Conservation (phyloP, 2,329 filamentous ascomycete species). For the Cladophialophora carrionii region DNA sequence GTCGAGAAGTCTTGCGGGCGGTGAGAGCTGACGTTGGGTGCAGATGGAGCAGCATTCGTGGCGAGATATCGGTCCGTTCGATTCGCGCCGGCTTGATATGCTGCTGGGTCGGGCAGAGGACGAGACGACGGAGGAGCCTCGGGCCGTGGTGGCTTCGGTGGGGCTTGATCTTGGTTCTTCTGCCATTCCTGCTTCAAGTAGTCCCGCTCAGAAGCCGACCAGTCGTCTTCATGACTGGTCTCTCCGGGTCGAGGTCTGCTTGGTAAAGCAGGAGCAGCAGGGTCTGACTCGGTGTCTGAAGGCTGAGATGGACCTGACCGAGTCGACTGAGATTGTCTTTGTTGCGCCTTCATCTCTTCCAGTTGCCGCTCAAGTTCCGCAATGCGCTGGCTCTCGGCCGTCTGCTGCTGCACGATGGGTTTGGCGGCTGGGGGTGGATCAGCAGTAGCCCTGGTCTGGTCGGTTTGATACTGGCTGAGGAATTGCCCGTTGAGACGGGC, state of each 20-base stretch:
- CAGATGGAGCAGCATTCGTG: conserved; percentile 56
- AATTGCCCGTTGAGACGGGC: conserved; percentile 77
- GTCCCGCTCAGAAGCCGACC: conserved; percentile 63
- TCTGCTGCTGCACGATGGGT: conserved; percentile 40
- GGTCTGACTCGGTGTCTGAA: conserved; percentile 6
- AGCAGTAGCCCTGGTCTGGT: conserved; percentile 55
- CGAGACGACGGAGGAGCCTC: conserved; percentile 39
- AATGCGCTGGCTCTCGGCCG: conserved; percentile 67
- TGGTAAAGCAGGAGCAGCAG: conserved; percentile 27
- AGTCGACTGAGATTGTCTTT: conserved; percentile 47
- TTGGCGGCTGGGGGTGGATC: conserved; percentile 42
- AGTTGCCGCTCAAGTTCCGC: conserved; percentile 77
- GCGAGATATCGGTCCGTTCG: conserved; percentile 61
- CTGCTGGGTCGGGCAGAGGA: conserved; percentile 54
- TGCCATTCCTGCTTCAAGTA: conserved; percentile 62
- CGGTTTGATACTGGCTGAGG: conserved; percentile 81
- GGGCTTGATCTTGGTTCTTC: conserved; percentile 44
- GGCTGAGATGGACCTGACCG: not conserved
- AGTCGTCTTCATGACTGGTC: conserved; percentile 60
- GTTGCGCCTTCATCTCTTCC: conserved; percentile 68
- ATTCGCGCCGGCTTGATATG: conserved; percentile 44
- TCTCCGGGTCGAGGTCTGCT: conserved; percentile 39
- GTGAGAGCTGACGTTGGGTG: conserved; percentile 46
- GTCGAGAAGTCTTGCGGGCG: conserved; percentile 53
- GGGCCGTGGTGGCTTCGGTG: conserved; percentile 32